These are phyloP conservation scores for Lathyrus tuberosus DNA, from an alignment of 306 rosid species.

Conservation along the genomic window DNA sequence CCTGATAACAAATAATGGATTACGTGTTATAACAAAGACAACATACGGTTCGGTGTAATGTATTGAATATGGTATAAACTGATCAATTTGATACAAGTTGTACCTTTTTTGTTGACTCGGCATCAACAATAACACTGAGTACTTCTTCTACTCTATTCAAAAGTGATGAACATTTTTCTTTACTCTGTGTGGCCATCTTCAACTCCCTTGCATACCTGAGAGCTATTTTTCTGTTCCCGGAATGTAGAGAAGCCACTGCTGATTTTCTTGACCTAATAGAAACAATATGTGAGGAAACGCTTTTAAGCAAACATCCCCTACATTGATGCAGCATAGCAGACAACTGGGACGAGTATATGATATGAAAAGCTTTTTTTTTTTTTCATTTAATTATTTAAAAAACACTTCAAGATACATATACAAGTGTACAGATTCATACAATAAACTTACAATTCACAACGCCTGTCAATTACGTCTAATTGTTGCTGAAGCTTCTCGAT, in stretches of 20 bases:
- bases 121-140: constrained; percentile 60
- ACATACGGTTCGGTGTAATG: constrained; percentile 16
- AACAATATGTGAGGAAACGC: constrained; percentile 20
- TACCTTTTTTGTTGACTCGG: constrained; percentile 86
- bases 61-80: constrained; percentile 27
- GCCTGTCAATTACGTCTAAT: constrained; percentile 70
- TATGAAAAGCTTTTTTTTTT: too few relatives aligned
- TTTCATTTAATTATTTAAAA: background rate
- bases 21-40: constrained; percentile 30
- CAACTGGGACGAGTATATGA: too few relatives aligned
- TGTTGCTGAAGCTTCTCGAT: constrained; percentile 86
- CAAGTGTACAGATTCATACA: constrained; percentile 18
- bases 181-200: constrained; percentile 61
- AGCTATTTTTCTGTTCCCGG: constrained; percentile 76
- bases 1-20: constrained; percentile 53
- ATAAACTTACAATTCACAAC: constrained; percentile 63
- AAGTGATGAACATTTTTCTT: constrained; percentile 75
- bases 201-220: constrained; percentile 81
- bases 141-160: constrained; percentile 91
- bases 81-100: background rate
- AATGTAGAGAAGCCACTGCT: constrained; percentile 68
- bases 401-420: background rate
- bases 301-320: too few relatives aligned
- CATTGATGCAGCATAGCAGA: too few relatives aligned
- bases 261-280: constrained; percentile 70